Conservation (phyloP, 306 rosid genomes). For the Trifolium pratense region DNA sequence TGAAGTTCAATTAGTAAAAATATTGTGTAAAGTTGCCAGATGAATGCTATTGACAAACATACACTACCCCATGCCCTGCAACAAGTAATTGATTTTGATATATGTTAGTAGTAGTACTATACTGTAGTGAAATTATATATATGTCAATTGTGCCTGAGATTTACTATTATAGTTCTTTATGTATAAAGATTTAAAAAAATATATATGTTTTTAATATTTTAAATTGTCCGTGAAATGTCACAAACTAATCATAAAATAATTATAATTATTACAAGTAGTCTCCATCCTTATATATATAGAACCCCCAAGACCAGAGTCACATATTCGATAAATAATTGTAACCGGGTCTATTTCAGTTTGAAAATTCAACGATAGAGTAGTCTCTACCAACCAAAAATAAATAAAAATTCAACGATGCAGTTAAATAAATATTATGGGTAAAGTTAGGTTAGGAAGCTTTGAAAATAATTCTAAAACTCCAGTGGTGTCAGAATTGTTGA, state of each 20-base stretch:
- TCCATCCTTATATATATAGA: neutral
- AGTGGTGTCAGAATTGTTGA: too few relatives aligned
- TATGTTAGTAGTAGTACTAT: neutral
- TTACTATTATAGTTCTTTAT: too few relatives aligned
- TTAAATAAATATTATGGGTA: neutral
- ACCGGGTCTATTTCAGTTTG: neutral
- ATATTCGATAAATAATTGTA: neutral
- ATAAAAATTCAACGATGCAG: neutral
- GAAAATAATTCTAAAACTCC: neutral
- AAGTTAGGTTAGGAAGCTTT: neutral
- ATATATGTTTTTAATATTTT: too few relatives aligned
- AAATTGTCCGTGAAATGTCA: too few relatives aligned
- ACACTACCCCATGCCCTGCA: constrained; percentile 55
- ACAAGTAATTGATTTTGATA: neutral
- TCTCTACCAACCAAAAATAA: too few relatives aligned
- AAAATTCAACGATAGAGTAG: neutral
- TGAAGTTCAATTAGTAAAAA: constrained; percentile 55
- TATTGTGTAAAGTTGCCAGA: constrained; percentile 53
- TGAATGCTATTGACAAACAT: constrained; percentile 47
- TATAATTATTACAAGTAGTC: neutral
- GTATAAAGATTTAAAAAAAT: too few relatives aligned
- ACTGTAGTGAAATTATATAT: neutral
- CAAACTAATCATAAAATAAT: too few relatives aligned
- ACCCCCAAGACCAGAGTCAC: neutral
- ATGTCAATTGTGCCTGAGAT: neutral